Conservation (phyloP, 2,329 filamentous ascomycete genomes). For the Colletotrichum simmondsii region DNA sequence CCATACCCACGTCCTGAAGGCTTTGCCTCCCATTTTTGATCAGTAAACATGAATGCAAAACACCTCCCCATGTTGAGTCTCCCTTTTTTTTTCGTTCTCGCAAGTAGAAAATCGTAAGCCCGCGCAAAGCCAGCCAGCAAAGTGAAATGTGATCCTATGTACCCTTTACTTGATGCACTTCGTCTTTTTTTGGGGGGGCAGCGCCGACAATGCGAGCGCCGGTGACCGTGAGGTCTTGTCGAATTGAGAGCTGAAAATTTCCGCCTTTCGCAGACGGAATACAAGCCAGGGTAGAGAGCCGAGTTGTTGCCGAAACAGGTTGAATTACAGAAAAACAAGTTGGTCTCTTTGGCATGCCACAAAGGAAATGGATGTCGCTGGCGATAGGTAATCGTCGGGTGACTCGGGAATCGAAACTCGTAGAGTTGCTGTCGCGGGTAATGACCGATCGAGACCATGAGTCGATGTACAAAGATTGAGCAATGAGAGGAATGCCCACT, state of each 20-base stretch:
- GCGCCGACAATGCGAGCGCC: not conserved
- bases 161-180: conserved; percentile 11
- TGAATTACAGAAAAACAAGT: not conserved
- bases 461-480: no score
- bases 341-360: not conserved
- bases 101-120: conserved; percentile 32
- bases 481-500: not conserved
- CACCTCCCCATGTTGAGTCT: conserved; percentile 43
- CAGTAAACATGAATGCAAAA: conserved; percentile 52
- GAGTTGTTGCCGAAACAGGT: not conserved
- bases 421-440: no score
- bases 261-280: not conserved
- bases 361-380: not conserved
- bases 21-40: conserved; percentile 44
- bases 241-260: not conserved
- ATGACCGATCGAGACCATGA: no score
- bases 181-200: not conserved
- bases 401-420: not conserved
- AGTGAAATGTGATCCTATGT: conserved; percentile 41
- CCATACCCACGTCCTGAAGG: conserved; percentile 26
- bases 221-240: not conserved
- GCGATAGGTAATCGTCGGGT: not conserved
- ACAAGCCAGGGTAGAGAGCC: not conserved
- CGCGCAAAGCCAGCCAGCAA: conserved; percentile 38
- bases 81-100: conserved; percentile 39